phyloP scores from a whole-genome alignment of 495 filamentous ascomycete species.

The Daldinia grandis region DNA sequence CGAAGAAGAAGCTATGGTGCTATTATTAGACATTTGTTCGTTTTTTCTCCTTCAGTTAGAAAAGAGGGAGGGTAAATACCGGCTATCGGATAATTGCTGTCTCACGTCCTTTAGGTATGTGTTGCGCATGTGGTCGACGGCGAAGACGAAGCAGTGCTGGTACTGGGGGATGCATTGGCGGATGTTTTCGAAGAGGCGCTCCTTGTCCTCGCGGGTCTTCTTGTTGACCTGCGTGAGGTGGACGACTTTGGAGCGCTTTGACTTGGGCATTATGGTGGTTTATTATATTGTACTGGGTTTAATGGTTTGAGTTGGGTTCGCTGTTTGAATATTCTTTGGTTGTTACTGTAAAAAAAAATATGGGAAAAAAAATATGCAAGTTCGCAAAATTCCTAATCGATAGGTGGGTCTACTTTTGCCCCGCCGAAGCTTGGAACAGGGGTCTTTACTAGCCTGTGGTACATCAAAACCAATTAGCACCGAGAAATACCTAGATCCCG shows the following conservation, averaged over 20 bases:
- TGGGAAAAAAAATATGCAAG: constrained; percentile 3
- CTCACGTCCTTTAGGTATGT: constrained; percentile 94
- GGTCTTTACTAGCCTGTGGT: not conserved
- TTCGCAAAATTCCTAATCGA: constrained; percentile 37
- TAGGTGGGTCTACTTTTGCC: constrained; percentile 23
- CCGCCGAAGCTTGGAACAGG: constrained; percentile 20
- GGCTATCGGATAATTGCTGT: constrained; percentile 80
- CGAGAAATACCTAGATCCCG: not conserved
- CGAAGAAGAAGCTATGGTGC: constrained; percentile 82
- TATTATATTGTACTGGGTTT: not conserved
- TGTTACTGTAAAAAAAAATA: constrained; percentile 2
- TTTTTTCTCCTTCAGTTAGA: no score
- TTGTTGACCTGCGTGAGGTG: constrained; percentile 90
- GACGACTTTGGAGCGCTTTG: constrained; percentile 88
- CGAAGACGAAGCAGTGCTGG: constrained; percentile 91
- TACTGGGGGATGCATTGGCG: constrained; percentile 85
- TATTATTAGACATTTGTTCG: not conserved
- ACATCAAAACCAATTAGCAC: not conserved
- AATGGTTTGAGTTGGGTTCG: not conserved
- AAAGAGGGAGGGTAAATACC: constrained; percentile 61
- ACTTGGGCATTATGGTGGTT: constrained; percentile 83
- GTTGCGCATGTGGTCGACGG: constrained; percentile 98
- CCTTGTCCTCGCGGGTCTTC: constrained; percentile 87
- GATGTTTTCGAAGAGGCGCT: constrained; percentile 86
- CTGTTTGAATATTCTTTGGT: constrained; percentile 4